phyloP scores from a whole-genome alignment of 441 rosid genomes.

The Jatropha multifida region DNA sequence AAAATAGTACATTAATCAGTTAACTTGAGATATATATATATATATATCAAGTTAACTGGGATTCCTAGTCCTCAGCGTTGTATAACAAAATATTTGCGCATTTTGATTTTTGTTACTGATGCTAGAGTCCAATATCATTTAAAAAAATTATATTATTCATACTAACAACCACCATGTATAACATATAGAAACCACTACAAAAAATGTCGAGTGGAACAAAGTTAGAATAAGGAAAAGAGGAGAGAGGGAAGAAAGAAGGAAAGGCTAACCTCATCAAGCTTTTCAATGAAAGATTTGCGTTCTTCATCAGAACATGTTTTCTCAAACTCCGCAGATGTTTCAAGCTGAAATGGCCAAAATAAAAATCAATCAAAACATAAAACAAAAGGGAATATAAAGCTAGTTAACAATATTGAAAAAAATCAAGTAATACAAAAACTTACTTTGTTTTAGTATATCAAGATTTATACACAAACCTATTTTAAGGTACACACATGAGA shows the following conservation, averaged over 20 bases:
- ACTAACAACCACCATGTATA: background rate
- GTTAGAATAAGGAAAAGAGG: background rate
- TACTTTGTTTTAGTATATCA: background rate
- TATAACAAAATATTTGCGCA: too few species aligned
- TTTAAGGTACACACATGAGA: background rate
- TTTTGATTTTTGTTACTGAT: too few species aligned
- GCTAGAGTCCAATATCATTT: too few species aligned
- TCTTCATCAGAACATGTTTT: conserved; percentile 74
- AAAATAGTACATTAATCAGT: too few species aligned
- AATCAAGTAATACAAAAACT: background rate
- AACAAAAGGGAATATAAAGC: conserved; percentile 5
- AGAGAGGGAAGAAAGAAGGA: background rate
- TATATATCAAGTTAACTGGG: too few species aligned
- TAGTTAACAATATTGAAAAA: background rate
- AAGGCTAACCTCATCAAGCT: conserved; percentile 82
- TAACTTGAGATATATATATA: too few species aligned
- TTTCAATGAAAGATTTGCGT: conserved; percentile 72
- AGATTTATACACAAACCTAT: background rate
- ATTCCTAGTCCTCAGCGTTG: too few species aligned
- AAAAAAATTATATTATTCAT: background rate
- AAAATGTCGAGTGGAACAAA: background rate
- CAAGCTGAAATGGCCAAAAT: conserved; percentile 60
- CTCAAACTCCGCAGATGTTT: conserved; percentile 62
- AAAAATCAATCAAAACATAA: conserved; percentile 10
- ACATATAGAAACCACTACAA: background rate